These are phyloP conservation scores for Hibiscus syriacus DNA, from an alignment of 345 rosid genomes.

Conservation along the genomic window DNA sequence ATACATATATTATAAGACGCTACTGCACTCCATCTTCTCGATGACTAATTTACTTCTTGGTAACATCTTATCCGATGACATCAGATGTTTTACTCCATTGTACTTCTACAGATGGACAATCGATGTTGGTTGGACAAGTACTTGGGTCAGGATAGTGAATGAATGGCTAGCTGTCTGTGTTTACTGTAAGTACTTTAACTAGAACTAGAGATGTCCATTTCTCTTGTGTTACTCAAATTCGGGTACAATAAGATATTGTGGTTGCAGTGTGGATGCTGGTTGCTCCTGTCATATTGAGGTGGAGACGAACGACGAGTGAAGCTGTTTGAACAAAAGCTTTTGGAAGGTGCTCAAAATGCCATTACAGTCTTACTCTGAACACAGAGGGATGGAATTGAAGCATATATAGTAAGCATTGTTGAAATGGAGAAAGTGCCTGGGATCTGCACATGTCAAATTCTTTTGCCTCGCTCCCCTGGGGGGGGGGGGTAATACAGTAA, in stretches of 20 bases:
- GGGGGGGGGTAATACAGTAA: background rate
- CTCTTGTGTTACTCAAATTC: background rate
- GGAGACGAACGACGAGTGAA: slow-evolving; percentile 32
- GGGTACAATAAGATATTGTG: background rate
- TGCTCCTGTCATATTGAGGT: slow-evolving; percentile 57
- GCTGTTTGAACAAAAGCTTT: slow-evolving; percentile 17
- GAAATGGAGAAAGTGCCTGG: background rate
- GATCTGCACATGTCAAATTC: background rate
- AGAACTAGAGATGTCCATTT: background rate
- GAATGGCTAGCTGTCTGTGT: slow-evolving; percentile 96
- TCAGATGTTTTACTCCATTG: background rate
- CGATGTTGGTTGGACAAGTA: slow-evolving; percentile 98
- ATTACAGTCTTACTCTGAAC: background rate
- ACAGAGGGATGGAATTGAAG: background rate
- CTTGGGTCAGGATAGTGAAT: slow-evolving; percentile 87
- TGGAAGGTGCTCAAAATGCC: background rate
- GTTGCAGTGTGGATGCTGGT: slow-evolving; percentile 89
- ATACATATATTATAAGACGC: too few relatives aligned
- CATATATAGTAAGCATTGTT: background rate
- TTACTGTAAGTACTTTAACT: slow-evolving; percentile 45
- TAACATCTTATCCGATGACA: background rate
- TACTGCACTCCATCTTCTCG: background rate
- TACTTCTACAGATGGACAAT: slow-evolving; percentile 73
- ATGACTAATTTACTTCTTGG: background rate
- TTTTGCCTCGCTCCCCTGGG: background rate